Evolutionary conservation across 441 rosid genomes (phyloP), one percentile per base, ranked within the genome.

Genomic region (Eruca vesicaria): DNA sequence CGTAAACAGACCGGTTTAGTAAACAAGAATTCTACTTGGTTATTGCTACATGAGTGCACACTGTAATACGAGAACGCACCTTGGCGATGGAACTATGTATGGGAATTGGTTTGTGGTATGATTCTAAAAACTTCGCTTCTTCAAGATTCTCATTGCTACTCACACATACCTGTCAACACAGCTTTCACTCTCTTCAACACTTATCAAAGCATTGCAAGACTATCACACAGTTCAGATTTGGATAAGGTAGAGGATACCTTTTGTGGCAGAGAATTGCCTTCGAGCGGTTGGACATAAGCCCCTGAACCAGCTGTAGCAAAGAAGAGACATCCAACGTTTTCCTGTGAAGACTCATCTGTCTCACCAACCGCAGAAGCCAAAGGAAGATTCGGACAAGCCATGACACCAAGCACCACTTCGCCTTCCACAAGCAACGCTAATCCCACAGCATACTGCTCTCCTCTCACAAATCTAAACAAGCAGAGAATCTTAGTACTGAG

Each of bases 371-470:
- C 78, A 68, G 92, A 84, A 67, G 81, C 75, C 68, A 87, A 73
- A 7, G 91, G 90, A 82, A 96, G 97, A 84, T 93, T 96, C 0
- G 97, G 99, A 74, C 98, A 93, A 84, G 96, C 97, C 76, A 93
- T 79, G 71, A 85, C 96, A 69, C 99, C 98, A 69, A 93, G 77
- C 45, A 93, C 97, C 31, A 96, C 96, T 83, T 89, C 78, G 55
- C 99, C 98, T 83, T 86, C 86, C 72, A 91, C 99, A 63, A 96
- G 88, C 86, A 96, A 78, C 5, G 89, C 99, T 67, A 96, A 81
- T 19, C 97, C 99, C 73, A 96, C 87, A 14, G 96, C 99, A 76
- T 96, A 96, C 78, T 96, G 98, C 78, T 83, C 97, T 77, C 98
- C 97, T 85, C 97, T 86, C 50, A 96, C 68, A 82, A 96, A 93